Evolutionary conservation across 805 yeast species (phyloP).

Genomic region (Cyberlindnera maritima): DNA sequence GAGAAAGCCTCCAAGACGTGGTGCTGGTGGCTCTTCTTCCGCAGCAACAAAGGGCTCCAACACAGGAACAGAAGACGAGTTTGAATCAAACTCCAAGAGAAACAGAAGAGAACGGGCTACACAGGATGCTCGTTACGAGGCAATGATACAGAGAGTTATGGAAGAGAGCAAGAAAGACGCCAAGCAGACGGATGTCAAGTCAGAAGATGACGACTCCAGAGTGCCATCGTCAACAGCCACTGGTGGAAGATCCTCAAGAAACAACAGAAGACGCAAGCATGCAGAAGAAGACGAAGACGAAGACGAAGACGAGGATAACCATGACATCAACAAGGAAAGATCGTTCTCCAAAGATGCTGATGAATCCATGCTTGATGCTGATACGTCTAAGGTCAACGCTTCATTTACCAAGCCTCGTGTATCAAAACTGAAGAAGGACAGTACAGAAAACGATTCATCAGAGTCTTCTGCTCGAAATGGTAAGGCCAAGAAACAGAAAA

Average conservation of each 20-base stretch:
- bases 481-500: constrained; percentile 17
- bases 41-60: constrained; percentile 4
- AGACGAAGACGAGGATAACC: not conserved
- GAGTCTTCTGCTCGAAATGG: constrained; percentile 10
- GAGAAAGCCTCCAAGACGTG: constrained; percentile 24
- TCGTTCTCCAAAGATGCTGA: constrained; percentile 9
- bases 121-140: constrained; percentile 43
- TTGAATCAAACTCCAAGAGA: constrained; percentile 15
- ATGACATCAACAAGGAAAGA: not conserved
- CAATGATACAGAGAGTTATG: constrained; percentile 39
- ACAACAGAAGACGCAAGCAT: constrained; percentile 10
- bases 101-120: constrained; percentile 37
- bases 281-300: constrained; percentile 7
- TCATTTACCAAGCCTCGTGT: constrained; percentile 1
- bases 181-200: constrained; percentile 13
- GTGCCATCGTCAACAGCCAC: not conserved
- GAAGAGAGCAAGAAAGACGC: constrained; percentile 39
- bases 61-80: constrained; percentile 15
- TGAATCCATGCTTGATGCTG: constrained; percentile 4
- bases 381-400: not conserved
- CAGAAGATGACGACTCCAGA: constrained; percentile 8
- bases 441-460: constrained; percentile 9
- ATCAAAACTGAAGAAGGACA: constrained; percentile 9
- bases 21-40: constrained; percentile 12
- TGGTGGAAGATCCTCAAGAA: constrained; percentile 9